Conservation (phyloP, 345 rosid species). For the Psidium guajava region DNA sequence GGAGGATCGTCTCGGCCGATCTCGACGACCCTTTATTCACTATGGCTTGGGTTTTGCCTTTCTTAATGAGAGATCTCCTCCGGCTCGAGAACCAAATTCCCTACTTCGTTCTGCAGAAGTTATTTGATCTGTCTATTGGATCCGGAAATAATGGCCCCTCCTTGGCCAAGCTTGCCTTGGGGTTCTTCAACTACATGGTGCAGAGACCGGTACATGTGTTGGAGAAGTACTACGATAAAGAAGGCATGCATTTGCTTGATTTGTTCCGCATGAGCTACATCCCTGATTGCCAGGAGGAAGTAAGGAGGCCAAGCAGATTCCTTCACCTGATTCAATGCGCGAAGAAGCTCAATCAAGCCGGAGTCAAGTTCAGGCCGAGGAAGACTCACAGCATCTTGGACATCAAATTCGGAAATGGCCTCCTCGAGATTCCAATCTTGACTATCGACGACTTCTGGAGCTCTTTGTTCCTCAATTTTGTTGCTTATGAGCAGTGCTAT, state of each 20-base stretch:
- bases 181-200: constrained; percentile 50
- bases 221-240: constrained; percentile 6
- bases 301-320: neutral
- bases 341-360: constrained; percentile 43
- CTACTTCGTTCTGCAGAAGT: constrained; percentile 43
- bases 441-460: constrained; percentile 28
- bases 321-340: constrained; percentile 43
- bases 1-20: constrained; percentile 19
- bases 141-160: constrained; percentile 12
- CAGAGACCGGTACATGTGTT: constrained; percentile 26
- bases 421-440: constrained; percentile 34
- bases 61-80: constrained; percentile 52
- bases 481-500: constrained; percentile 46
- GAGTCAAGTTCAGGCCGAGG: constrained; percentile 30
- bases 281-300: constrained; percentile 3
- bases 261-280: constrained; percentile 39
- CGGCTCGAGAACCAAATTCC: constrained; percentile 60
- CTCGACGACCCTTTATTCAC: constrained; percentile 47
- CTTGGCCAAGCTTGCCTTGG: constrained; percentile 35
- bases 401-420: constrained; percentile 26
- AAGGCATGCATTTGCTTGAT: constrained; percentile 59
- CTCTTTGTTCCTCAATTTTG: constrained; percentile 34
- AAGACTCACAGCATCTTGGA: constrained; percentile 31
- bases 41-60: constrained; percentile 64
- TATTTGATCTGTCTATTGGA: constrained; percentile 33